phyloP scores from a whole-genome alignment of 1,139 yeast species.

The Lodderomyces parapsilosis region DNA sequence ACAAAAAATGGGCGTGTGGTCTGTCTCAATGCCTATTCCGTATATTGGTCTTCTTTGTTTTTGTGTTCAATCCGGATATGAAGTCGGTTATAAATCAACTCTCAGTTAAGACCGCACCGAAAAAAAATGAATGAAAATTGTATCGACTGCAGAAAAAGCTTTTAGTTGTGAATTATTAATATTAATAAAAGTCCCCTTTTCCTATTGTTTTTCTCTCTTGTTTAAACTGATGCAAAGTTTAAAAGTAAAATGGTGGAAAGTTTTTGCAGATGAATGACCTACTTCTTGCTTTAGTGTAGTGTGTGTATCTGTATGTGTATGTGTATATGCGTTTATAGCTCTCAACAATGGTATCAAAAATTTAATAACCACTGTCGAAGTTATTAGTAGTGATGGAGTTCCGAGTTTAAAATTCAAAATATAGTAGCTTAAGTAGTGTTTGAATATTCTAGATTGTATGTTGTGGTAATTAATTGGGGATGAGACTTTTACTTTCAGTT shows the following conservation, averaged over 20 bases:
- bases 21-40: no score
- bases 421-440: no score
- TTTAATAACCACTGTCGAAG: not conserved
- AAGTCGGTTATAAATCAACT: slow-evolving; percentile 1
- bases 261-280: not conserved
- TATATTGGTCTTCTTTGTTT: not conserved
- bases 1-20: no score
- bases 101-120: not conserved
- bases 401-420: not conserved
- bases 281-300: not conserved
- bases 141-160: no score
- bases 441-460: no score
- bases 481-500: no score
- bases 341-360: not conserved
- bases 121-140: no score
- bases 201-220: not conserved
- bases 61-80: not conserved
- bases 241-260: not conserved
- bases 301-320: no score
- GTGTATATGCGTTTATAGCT: no score
- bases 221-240: not conserved
- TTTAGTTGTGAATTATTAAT: no score
- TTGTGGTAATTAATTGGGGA: no score
- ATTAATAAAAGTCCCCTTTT: no score
- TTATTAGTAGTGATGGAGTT: not conserved